Percentiles rank a stretch among this genome's conserved stretches.
phyloP scores from a whole-genome alignment of 805 yeast genomes.

The Yarrowia osloensis region DNA sequence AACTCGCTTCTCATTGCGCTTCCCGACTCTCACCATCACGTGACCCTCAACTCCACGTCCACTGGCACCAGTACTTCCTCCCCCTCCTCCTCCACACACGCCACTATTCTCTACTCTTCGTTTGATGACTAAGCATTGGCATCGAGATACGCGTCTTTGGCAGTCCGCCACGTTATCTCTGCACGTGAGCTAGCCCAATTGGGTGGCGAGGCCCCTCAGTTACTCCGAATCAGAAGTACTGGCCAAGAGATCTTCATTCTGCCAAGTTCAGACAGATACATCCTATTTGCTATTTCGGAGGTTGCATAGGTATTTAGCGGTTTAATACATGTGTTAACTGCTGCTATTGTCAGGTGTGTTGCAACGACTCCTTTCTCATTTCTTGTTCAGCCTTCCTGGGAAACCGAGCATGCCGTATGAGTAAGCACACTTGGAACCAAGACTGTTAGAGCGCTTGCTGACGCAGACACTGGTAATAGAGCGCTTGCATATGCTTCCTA shows the following conservation, averaged over 20 bases:
- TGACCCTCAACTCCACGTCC: neutral
- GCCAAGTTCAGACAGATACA: neutral
- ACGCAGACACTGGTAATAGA: too few species aligned
- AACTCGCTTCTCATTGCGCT: neutral
- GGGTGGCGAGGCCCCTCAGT: neutral
- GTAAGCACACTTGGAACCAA: too few species aligned
- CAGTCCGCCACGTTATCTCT: neutral
- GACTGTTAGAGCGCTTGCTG: too few species aligned
- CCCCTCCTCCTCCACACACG: neutral
- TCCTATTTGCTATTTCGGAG: slow-evolving; percentile 1
- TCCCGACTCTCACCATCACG: neutral
- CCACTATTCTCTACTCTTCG: slow-evolving; percentile 7
- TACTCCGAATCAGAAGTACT: neutral
- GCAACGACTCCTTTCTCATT: too few species aligned
- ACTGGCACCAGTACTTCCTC: neutral
- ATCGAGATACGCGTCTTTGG: slow-evolving; percentile 5
- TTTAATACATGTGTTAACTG: neutral
- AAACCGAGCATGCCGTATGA: too few species aligned
- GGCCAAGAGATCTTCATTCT: neutral
- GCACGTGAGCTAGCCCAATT: slow-evolving; percentile 3
- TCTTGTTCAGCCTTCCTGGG: too few species aligned
- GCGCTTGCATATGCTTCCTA: too few species aligned
- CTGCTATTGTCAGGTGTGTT: too few species aligned
- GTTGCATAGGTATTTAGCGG: neutral
- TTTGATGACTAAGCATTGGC: neutral